A percentile compares a stretch with the other conserved stretches of the same genome.
phyloP scores from a whole-genome alignment of 2,329 filamentous ascomycete genomes.

The Coniochaeta sp. region DNA sequence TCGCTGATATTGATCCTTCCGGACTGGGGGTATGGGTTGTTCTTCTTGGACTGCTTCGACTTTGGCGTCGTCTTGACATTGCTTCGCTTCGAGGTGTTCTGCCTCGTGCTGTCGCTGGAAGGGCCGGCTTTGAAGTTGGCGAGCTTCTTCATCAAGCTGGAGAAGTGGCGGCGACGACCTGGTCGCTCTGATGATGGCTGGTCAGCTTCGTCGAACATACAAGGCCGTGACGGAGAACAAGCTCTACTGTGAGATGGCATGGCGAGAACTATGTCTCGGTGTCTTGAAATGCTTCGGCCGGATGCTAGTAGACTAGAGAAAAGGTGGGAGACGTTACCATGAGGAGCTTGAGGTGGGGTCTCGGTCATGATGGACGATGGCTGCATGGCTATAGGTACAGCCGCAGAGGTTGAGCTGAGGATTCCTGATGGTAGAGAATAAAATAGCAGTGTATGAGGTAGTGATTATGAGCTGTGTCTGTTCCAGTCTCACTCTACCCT shows the following conservation, averaged over 20 bases:
- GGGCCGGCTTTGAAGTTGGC: constrained; percentile 72
- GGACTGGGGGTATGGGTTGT: constrained; percentile 89
- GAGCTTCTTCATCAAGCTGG: constrained; percentile 90
- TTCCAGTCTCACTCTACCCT: background rate
- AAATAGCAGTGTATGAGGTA: background rate
- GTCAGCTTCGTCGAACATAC: constrained; percentile 20
- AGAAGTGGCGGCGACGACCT: constrained; percentile 76
- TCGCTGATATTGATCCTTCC: constrained; percentile 40
- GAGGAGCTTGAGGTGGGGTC: constrained; percentile 3
- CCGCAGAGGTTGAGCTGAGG: background rate
- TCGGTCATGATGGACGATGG: background rate
- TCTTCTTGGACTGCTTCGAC: constrained; percentile 59
- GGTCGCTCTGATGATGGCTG: constrained; percentile 35
- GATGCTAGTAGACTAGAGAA: background rate
- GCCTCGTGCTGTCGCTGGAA: constrained; percentile 46
- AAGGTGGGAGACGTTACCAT: constrained; percentile 14
- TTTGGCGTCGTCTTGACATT: constrained; percentile 34
- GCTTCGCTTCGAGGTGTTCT: constrained; percentile 33
- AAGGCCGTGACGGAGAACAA: constrained; percentile 8
- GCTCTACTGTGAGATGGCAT: constrained; percentile 5
- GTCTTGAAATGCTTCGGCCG: background rate
- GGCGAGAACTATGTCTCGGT: background rate
- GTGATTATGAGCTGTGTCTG: background rate
- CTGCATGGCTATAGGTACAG: background rate
- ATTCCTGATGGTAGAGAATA: too few species aligned